Evolutionary conservation across 805 yeast genomes (phyloP), one percentile per base, ranked within the genome.

Genomic region (Teunomyces pallodes): DNA sequence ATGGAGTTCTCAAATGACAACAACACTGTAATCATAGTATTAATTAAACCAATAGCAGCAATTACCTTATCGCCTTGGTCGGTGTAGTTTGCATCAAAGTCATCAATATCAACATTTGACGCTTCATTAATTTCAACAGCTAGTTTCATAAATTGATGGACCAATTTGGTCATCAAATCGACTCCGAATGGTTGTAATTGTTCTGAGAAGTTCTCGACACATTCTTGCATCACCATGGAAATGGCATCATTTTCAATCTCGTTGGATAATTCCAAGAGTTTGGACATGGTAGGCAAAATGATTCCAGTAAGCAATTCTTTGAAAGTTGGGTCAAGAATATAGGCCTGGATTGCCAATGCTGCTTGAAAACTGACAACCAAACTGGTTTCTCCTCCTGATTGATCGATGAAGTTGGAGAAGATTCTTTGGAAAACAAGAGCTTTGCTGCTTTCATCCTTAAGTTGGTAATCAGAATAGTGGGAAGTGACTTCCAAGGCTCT

Each of bases 211-310:
- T 80, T 82, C 61, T 91, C 97, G 28, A 92, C 97, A 62, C 94
- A 86, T 58, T 91, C 97, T 72, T 92, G 98, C 86, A 92, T 90
- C 5, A 92, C 96, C 20, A 86, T 87, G 17, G 96, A 82, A 27
- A 94, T 78, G 1, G 90, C 80, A 61, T 94, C 99, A 49, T 86
- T 83, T 59, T 92, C 99, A 54, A 91, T 82, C 49, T 84, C 83
- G 59, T 88, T 85, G 3, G 96, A 84, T 41, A 92, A 69, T 8
- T 77, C 79, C 54, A 92, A 72, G 48, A 94, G 72, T 54, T 80
- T 83, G 53, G 90, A 88, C 89, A 94, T 88, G 0, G 91, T 82
- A 32, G 87, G 87, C 29, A 91, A 79, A 48, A 92, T 86, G 40
- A 85, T 81, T 3, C 77, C 61, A 0, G 87, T 76, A 27, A 94